Evolutionary conservation across 345 rosid species (phyloP).

Genomic region (Salix arbutifolia): DNA sequence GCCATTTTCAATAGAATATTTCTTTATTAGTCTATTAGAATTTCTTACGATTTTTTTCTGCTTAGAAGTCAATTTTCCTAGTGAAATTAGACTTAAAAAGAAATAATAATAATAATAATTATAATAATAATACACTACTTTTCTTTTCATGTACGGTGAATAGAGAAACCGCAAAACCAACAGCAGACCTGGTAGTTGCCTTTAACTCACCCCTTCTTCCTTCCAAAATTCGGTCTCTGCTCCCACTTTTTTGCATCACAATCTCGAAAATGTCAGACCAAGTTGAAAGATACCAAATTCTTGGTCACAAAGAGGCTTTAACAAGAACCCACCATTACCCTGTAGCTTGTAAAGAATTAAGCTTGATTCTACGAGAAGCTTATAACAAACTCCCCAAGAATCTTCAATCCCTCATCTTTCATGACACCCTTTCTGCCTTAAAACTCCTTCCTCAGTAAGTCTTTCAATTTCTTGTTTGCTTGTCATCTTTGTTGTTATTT

Average conservation of each 20-base stretch:
- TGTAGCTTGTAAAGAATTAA: constrained; percentile 60
- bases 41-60: no score
- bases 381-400: constrained; percentile 53
- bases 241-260: not conserved
- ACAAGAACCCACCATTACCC: constrained; percentile 50
- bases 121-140: no score
- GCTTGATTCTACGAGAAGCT: constrained; percentile 47
- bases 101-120: no score
- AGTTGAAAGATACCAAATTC: constrained; percentile 49
- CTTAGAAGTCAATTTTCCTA: no score
- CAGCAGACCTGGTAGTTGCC: no score
- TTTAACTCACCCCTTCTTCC: no score
- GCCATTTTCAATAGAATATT: no score
- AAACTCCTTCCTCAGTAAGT: constrained; percentile 71
- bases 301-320: constrained; percentile 44
- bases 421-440: constrained; percentile 64
- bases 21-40: no score
- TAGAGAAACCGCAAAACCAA: no score
- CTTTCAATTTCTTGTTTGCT: not conserved
- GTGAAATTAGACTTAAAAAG: no score
- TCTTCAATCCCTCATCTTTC: constrained; percentile 57
- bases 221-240: not conserved
- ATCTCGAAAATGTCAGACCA: constrained; percentile 36
- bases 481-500: not conserved
- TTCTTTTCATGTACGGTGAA: no score